Conservation (phyloP, 2,329 filamentous ascomycete species). For the Capronia americana region DNA sequence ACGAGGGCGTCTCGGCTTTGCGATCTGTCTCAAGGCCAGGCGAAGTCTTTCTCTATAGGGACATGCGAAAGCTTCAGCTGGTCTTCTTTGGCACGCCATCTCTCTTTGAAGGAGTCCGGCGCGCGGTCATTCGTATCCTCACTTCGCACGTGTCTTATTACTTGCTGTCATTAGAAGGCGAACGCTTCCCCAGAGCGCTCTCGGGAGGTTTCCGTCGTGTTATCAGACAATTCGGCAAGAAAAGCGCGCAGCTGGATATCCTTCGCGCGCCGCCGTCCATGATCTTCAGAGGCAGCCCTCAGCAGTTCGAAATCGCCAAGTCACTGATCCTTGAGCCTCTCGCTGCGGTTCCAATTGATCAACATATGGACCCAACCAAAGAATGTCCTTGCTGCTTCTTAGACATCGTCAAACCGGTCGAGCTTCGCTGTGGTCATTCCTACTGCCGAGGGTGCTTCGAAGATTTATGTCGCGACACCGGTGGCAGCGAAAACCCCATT, state of each 20-base stretch:
- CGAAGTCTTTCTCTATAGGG: slow-evolving; percentile 24
- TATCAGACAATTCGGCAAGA: slow-evolving; percentile 15
- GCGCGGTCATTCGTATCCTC: slow-evolving; percentile 8
- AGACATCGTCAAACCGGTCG: slow-evolving; percentile 6
- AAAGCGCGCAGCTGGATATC: slow-evolving; percentile 11
- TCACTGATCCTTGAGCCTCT: slow-evolving; percentile 1
- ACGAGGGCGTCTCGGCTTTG: slow-evolving; percentile 17
- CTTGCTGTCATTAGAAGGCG: slow-evolving; percentile 15
- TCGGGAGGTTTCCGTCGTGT: slow-evolving; percentile 15
- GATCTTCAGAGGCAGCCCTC: slow-evolving; percentile 6
- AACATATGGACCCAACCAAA: background rate
- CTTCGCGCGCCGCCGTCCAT: background rate
- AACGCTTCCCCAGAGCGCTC: slow-evolving; percentile 8
- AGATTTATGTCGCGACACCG: slow-evolving; percentile 12
- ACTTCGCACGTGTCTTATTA: background rate
- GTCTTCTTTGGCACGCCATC: slow-evolving; percentile 8
- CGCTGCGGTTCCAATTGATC: background rate
- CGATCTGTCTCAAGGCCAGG: slow-evolving; percentile 1
- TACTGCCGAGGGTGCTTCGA: slow-evolving; percentile 27
- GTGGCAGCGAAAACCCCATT: background rate
- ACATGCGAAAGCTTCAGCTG: slow-evolving; percentile 18
- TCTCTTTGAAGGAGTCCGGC: slow-evolving; percentile 12
- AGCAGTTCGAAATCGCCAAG: background rate
- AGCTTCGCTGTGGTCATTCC: slow-evolving; percentile 22
- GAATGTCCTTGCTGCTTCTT: slow-evolving; percentile 23